Base-by-base conservation (phyloP, 1,139 yeast species). In the Nadsonia starkeyi-henricii region DNA sequence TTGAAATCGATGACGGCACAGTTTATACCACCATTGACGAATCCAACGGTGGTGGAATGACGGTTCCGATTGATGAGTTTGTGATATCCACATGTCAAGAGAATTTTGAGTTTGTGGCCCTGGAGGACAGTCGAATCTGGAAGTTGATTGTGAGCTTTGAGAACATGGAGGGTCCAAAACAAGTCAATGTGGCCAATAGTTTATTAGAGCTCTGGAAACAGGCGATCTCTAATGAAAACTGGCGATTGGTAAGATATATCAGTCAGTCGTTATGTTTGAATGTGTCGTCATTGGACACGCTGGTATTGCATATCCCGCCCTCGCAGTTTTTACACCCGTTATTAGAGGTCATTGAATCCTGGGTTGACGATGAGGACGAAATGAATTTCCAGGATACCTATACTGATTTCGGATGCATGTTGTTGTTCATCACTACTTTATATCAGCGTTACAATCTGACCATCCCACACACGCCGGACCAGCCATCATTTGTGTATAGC, bases 311-410 rank as follows among this genome's bases (percentile, higher is more conserved):
- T 46, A 54, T 60, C 12, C 54, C 55, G n/a, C 62, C 65, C 4
- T 42, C 50, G n/a, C 53, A 54, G 23, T 43, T 61, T 8, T 48
- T 58, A 43, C 41, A 47, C 18, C 68, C 71, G 19, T 51, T 71
- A 37, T 59, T 66, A 48, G 57, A 55, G 20, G 58, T 59, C 43
- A 55, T 69, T 21, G 72, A 70, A 50, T 51, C 55, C n/a, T 62
- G 69, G 65, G 52, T 51, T 28, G 60, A 59, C 17, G 64, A 61
- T 15, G 65, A 59, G 17, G 73, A 71, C 20, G 80, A 74, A 45
- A 71, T 74, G 47, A 77, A 79, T 57, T 76, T 77, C 56, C 91
- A 81, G 59, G 91, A 83, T 37, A 62, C 70, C n/a, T 83, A 79
- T 58, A 70, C 84, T 1, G 79, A 81, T 48, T 78, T 81, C 60